Evolutionary conservation across 176 grass and related monocot genomes (phyloP).

Genomic region (Saccharum spontaneum): DNA sequence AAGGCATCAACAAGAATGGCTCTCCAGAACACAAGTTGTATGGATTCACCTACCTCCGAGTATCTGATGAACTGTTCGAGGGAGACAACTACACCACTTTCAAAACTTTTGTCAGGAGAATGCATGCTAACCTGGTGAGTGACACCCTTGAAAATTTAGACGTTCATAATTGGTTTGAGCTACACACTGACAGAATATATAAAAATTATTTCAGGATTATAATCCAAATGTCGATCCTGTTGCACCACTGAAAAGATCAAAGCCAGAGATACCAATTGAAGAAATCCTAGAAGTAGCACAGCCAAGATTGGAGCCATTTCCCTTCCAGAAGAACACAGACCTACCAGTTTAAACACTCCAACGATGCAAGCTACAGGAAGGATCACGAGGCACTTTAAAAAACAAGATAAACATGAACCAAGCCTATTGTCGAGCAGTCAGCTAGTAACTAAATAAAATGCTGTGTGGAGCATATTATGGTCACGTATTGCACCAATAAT

Average conservation of each 20-base stretch:
- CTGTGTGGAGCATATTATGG: conserved; percentile 15
- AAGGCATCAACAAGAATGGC: conserved; percentile 58
- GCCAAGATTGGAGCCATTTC: conserved; percentile 53
- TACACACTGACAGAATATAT: background rate
- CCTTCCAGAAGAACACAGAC: conserved; percentile 55
- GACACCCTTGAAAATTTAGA: background rate
- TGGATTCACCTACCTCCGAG: conserved; percentile 81
- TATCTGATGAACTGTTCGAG: conserved; percentile 68
- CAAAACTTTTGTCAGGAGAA: conserved; percentile 75
- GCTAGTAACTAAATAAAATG: conserved; percentile 32
- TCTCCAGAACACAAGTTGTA: conserved; percentile 56
- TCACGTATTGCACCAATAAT: conserved; percentile 14
- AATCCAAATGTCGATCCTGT: conserved; percentile 43
- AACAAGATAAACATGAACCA: background rate
- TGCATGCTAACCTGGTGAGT: conserved; percentile 92
- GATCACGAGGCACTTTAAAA: conserved; percentile 16
- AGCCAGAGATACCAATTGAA: conserved; percentile 48
- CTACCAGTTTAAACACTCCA: conserved; percentile 43
- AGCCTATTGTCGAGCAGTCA: conserved; percentile 15
- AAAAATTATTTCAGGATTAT: conserved; percentile 42
- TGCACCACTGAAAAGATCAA: conserved; percentile 56
- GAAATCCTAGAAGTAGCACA: conserved; percentile 48
- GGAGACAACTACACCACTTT: conserved; percentile 68
- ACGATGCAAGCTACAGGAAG: background rate
- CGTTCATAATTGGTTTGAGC: background rate